Evolutionary conservation across 73 alveolate species (phyloP), one percentile per base, ranked within the genome.

Genomic region (Symbiodinium pilosum): DNA sequence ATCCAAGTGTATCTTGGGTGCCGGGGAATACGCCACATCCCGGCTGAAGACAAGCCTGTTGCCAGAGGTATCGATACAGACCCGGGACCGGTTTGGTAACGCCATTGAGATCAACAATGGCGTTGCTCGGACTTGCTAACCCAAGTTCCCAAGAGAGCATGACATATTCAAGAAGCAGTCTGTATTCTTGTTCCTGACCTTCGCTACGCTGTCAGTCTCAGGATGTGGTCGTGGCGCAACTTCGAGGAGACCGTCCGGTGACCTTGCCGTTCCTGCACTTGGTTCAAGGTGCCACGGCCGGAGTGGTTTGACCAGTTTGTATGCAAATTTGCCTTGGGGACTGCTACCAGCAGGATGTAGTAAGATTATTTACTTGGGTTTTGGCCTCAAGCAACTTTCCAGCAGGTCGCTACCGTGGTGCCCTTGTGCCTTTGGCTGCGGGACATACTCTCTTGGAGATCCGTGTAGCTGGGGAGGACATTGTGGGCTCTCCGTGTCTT

Each of bases 1-100:
- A 24, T 24, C 3, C 28, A 30, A 24, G 32, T 24, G 20, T 24
- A 24, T 56, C 1, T 24, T 56, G 20, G 20, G 20, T 30, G 0
- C 1, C 4, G 39, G 2, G 20, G 69, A 52, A 52, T 52, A 52
- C 69, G 9, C 69, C 69, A 52, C 69, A 52, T 52, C 9, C 28
- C 28, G 9, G 69, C 20, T 9, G 9, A 9, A 52, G 20, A 20
- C 69, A 52, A 20, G 69, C 69, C 69, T 12, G 69, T 39, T 11
- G 39, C 40, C 26, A 0, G 59, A 91, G 96, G 96, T 91, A 1
- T 24, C 75, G 21, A 34, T 91, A 51, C 96, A 91, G 52, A 91
- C 96, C 41, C 96, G 96, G 18, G 96, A 91, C 96, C 96, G 96
- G 77, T 91, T 91, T 64, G 96, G 96, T 32, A 91, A 91, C 54